These are phyloP conservation scores for Phaeosphaeriaceae sp. DNA, from an alignment of 2,329 filamentous ascomycete species.

Conservation along the genomic window DNA sequence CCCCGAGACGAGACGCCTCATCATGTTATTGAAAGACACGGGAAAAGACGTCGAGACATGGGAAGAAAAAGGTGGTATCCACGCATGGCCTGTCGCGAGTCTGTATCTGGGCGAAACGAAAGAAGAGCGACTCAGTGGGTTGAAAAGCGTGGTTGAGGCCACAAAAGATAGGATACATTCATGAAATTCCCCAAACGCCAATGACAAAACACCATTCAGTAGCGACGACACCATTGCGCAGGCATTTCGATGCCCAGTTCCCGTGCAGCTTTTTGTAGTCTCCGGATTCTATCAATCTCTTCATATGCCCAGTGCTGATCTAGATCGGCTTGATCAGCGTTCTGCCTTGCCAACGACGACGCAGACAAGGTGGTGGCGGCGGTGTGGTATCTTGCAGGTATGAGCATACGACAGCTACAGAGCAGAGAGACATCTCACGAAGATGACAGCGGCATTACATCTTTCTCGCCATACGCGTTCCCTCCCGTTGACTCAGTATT, in stretches of 20 bases:
- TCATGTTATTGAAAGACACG: constrained; percentile 63
- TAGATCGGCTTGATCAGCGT: constrained; percentile 5
- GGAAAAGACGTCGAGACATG: constrained; percentile 64
- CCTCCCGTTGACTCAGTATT: background rate
- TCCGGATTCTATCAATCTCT: constrained; percentile 6
- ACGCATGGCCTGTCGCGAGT: constrained; percentile 81
- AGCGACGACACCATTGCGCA: constrained; percentile 5
- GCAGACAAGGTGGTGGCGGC: constrained; percentile 2
- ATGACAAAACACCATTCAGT: background rate
- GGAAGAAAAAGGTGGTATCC: constrained; percentile 73
- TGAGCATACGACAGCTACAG: background rate
- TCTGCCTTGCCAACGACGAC: constrained; percentile 7
- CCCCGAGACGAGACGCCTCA: constrained; percentile 70
- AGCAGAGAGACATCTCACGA: background rate
- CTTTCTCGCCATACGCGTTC: background rate
- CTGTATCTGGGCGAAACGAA: constrained; percentile 62
- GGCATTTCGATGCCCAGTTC: constrained; percentile 18
- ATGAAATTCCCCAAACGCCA: background rate
- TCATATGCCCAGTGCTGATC: constrained; percentile 8
- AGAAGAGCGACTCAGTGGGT: constrained; percentile 56
- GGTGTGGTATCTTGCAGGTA: background rate
- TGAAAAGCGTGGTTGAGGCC: constrained; percentile 54
- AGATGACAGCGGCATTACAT: background rate
- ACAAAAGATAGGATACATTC: constrained; percentile 40
- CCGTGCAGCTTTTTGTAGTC: constrained; percentile 12